Evolutionary conservation across 805 yeast genomes (phyloP).

Genomic region (Myxozyma melibiosi): DNA sequence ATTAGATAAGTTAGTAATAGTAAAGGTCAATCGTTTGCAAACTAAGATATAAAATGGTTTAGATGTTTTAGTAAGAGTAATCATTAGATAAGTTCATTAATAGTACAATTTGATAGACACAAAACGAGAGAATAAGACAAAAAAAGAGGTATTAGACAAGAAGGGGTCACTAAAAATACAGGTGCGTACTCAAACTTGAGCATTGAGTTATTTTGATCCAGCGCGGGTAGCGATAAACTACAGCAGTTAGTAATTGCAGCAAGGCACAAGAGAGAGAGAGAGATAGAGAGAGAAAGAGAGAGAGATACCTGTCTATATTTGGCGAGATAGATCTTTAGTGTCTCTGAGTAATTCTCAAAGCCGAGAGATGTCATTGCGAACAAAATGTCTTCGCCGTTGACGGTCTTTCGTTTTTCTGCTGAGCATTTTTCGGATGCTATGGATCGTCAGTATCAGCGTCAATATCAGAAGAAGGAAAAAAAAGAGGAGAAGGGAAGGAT

Average conservation of each 20-base stretch:
- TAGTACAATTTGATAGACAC: no score
- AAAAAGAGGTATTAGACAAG: not conserved
- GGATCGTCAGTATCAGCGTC: not conserved
- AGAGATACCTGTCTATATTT: slow-evolving; percentile 55
- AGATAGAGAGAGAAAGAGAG: not conserved
- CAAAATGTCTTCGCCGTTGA: slow-evolving; percentile 69
- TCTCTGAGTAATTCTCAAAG: slow-evolving; percentile 70
- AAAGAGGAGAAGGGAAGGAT: not conserved
- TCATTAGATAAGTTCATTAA: no score
- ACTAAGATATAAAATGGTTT: no score
- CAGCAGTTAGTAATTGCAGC: not conserved
- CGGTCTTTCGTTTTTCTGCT: slow-evolving; percentile 67
- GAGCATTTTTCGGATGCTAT: slow-evolving; percentile 59
- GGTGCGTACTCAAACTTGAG: not conserved
- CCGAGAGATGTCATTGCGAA: slow-evolving; percentile 67
- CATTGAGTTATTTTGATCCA: slow-evolving; percentile 5
- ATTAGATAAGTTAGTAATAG: no score
- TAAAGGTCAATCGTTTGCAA: no score
- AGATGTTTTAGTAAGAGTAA: no score
- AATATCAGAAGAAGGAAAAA: not conserved
- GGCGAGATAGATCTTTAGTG: slow-evolving; percentile 66
- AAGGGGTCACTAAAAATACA: not conserved
- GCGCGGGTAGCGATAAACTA: slow-evolving; percentile 19
- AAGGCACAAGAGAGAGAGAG: not conserved
- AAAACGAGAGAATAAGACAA: not conserved